Base-by-base conservation (phyloP, 2,329 filamentous ascomycete genomes). In the Colletotrichum sp. region DNA sequence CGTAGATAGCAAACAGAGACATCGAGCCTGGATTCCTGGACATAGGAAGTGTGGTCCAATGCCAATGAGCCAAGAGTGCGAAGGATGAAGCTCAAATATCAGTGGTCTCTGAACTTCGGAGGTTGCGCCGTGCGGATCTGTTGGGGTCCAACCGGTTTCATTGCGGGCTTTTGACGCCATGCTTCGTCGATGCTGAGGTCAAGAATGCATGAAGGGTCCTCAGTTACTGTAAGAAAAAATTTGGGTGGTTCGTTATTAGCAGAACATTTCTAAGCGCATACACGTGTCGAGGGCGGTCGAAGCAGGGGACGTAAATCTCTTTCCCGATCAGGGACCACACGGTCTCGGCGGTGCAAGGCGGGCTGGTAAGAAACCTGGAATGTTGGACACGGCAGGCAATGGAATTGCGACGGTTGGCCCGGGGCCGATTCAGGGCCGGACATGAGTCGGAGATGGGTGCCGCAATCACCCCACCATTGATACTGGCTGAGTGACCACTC, bases 401-500 rank as follows among this genome's bases (percentile, higher is more conserved):
- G 12, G 70, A 73, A 38, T 48, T 16, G n/a, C 64, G 12, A 73
- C 73, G 48, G 48, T 16, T 67, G 30, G 71, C 13, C 12, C 58
- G 70, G 64, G 28, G 60, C 73, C 65, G 73, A 69, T 58, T 5
- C 64, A 66, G 56, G 43, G 32, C 62, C 69, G 70, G 38, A 64
- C 70, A 64, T 72, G 69, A 72, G 62, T 75, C 56, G 64, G 64
- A 56, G 38, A 67, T 73, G 69, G 73, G 38, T 16, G 64, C 56
- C 64, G 65, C 21, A 62, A 32, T 21, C 43, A 52, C 64, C 56
- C 58, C 58, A 62, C 61, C 21, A 16, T 18, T 65, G 32, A 64
- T 38, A 18, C 52, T 67, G 58, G 34, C 48, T 32, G 52, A 61
- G 24, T 34, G 16, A 43, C 36, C 21, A 66, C 18, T 30, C 28